Percentiles rank a stretch among this genome's conserved stretches.
phyloP scores from a whole-genome alignment of 75 land plant genomes.

The Picea sitchensis region DNA sequence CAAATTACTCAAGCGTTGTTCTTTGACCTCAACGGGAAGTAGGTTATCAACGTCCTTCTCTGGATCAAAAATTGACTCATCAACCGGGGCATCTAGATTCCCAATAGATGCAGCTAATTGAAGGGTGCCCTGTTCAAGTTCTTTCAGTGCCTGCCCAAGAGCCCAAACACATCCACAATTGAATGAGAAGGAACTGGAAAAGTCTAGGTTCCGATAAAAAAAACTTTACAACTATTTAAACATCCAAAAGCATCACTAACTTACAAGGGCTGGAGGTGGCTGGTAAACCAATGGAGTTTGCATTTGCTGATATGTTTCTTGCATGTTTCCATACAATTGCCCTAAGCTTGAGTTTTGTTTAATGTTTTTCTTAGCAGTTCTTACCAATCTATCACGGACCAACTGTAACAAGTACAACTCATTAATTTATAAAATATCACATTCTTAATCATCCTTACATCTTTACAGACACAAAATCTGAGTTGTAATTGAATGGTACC shows the following conservation, averaged over 20 bases:
- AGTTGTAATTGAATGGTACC: constrained; percentile 8
- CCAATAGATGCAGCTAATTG: constrained; percentile 55
- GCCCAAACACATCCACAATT: background rate
- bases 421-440: background rate
- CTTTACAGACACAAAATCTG: background rate
- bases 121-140: constrained; percentile 54
- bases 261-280: constrained; percentile 38
- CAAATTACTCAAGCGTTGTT: constrained; percentile 84
- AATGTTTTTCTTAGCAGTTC: constrained; percentile 57
- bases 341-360: constrained; percentile 55
- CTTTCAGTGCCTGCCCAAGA: constrained; percentile 52
- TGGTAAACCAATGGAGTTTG: constrained; percentile 79
- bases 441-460: background rate
- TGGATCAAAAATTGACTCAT: constrained; percentile 65
- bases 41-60: constrained; percentile 86
- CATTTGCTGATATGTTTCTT: constrained; percentile 78
- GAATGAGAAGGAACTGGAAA: no score
- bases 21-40: constrained; percentile 86
- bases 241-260: background rate
- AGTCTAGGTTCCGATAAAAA: no score
- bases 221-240: no score
- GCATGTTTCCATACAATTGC: constrained; percentile 76
- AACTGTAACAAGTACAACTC: constrained; percentile 37
- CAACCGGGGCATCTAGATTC: constrained; percentile 57
- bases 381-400: constrained; percentile 62